These are phyloP conservation scores for Adansonia rubrostipa DNA, from an alignment of 441 rosid genomes.

Conservation along the genomic window DNA sequence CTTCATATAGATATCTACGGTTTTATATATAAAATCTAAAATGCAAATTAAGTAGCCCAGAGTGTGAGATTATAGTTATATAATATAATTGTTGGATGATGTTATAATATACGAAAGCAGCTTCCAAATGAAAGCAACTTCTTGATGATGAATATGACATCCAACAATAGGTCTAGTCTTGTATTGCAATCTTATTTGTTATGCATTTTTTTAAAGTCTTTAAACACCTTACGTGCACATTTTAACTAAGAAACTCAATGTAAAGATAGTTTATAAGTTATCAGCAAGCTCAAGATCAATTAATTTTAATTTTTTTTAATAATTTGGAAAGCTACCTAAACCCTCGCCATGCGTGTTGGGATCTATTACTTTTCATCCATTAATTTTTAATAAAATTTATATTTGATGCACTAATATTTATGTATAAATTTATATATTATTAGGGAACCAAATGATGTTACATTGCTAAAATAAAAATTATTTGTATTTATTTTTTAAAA, in stretches of 20 bases:
- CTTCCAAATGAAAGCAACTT: not conserved
- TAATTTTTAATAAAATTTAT: not conserved
- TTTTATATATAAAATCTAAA: too few species aligned
- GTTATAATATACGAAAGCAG: not conserved
- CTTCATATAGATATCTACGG: not conserved
- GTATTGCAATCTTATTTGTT: constrained; percentile 2
- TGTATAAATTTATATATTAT: too few species aligned
- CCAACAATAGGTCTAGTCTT: constrained; percentile 5
- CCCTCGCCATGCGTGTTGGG: not conserved
- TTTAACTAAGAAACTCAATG: not conserved
- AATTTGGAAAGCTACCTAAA: not conserved
- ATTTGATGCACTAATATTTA: too few species aligned
- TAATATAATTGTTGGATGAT: not conserved
- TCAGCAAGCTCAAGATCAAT: not conserved
- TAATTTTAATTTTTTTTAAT: not conserved
- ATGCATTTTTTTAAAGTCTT: not conserved
- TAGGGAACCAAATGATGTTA: too few species aligned
- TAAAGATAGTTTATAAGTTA: not conserved
- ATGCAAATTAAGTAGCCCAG: not conserved
- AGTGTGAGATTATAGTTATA: not conserved
- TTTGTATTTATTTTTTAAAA: too few species aligned
- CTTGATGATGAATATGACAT: not conserved
- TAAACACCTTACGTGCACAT: not conserved
- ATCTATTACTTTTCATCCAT: not conserved
- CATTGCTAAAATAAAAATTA: too few species aligned